phyloP scores from a whole-genome alignment of 2,329 filamentous ascomycete species.

The Fusarium phyllophilum region DNA sequence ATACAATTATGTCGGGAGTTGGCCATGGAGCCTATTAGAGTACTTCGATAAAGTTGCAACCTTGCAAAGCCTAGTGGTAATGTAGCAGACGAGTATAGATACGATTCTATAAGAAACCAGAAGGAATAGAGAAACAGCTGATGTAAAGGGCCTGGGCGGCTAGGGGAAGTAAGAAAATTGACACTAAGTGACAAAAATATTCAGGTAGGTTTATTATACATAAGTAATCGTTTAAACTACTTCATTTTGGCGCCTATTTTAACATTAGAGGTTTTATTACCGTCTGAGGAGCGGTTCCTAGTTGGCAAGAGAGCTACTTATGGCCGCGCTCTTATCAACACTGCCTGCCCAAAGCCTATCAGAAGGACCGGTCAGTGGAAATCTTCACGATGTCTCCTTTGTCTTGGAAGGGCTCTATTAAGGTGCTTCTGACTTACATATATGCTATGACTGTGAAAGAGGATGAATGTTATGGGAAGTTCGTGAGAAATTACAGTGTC shows the following conservation, averaged over 20 bases:
- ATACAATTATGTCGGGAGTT: constrained; percentile 40
- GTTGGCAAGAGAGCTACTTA: not conserved
- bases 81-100: not conserved
- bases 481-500: not conserved
- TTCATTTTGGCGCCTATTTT: not conserved
- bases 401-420: no score
- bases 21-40: constrained; percentile 25
- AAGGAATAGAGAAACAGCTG: not conserved
- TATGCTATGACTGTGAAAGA: not conserved
- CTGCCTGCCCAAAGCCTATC: not conserved
- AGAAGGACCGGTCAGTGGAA: not conserved
- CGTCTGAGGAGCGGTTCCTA: fast-evolving
- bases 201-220: no score
- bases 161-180: not conserved
- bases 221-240: not conserved
- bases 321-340: not conserved
- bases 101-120: not conserved
- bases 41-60: constrained; percentile 40
- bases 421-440: not conserved
- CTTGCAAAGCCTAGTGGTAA: constrained; percentile 28
- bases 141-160: not conserved
- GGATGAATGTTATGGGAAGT: not conserved
- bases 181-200: not conserved
- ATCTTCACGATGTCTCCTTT: no score
- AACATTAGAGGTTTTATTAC: not conserved